Evolutionary conservation across 306 rosid species (phyloP).

Genomic region (Cucumis melo): DNA sequence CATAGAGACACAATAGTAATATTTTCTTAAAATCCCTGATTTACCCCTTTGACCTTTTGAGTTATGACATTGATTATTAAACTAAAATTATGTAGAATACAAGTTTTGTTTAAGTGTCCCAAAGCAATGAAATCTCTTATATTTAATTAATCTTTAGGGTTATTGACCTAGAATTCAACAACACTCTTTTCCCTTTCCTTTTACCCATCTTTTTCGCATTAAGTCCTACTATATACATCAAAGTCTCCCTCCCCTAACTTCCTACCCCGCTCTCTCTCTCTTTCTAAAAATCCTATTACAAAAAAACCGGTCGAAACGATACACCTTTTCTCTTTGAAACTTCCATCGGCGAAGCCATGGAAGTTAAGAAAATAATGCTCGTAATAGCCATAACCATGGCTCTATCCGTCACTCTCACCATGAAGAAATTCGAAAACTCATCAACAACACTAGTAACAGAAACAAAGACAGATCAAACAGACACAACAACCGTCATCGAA

Average conservation of each 20-base stretch:
- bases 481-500: not conserved
- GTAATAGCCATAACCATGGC: slow-evolving; percentile 67
- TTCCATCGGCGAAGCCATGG: slow-evolving; percentile 44
- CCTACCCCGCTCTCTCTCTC: not conserved
- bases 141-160: slow-evolving; percentile 8
- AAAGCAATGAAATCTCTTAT: slow-evolving; percentile 15
- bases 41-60: slow-evolving; percentile 33
- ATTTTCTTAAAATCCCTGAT: slow-evolving; percentile 6
- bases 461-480: not conserved
- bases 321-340: not conserved
- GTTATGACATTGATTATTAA: not conserved
- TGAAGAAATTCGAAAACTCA: slow-evolving; percentile 10
- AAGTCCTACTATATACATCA: slow-evolving; percentile 39
- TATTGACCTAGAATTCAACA: slow-evolving; percentile 14
- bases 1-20: not conserved
- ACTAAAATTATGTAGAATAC: not conserved
- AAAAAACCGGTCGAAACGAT: not conserved
- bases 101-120: slow-evolving; percentile 4
- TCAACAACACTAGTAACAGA: not conserved
- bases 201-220: slow-evolving; percentile 59
- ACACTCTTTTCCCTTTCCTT: slow-evolving; percentile 40
- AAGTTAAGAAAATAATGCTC: slow-evolving; percentile 29
- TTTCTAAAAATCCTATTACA: not conserved
- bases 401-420: slow-evolving; percentile 46
- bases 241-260: slow-evolving; percentile 19